A percentile compares a stretch with the other conserved stretches of the same genome.
Conservation (phyloP, 2,329 filamentous ascomycete species). For the Aotearoamyces nothofagi region DNA sequence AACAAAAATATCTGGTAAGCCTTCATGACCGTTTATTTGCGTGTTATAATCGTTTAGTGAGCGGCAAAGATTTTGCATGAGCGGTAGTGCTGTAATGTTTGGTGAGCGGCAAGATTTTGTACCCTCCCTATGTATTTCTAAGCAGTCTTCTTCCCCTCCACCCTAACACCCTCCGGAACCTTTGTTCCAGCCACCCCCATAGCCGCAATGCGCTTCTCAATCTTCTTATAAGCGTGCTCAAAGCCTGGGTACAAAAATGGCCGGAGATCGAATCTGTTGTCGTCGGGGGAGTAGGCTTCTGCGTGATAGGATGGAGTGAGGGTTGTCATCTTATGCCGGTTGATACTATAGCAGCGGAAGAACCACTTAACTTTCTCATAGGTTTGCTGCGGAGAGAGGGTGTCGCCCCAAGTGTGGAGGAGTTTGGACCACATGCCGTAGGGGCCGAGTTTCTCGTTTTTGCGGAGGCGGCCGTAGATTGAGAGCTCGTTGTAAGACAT, state of each 20-base stretch:
- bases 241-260: slow-evolving; percentile 36
- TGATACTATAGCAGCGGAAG: slow-evolving; percentile 34
- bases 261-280: slow-evolving; percentile 41
- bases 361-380: slow-evolving; percentile 30
- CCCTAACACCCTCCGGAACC: slow-evolving; percentile 1
- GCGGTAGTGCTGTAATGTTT: too few species aligned
- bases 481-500: slow-evolving; percentile 34
- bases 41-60: too few species aligned
- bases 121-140: background rate
- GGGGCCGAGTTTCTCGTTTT: slow-evolving; percentile 30
- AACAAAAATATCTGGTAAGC: too few species aligned
- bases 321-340: slow-evolving; percentile 37
- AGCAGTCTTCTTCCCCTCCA: slow-evolving; percentile 3
- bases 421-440: slow-evolving; percentile 31
- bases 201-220: slow-evolving; percentile 27
- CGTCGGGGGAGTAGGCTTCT: slow-evolving; percentile 35
- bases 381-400: slow-evolving; percentile 25
- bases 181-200: slow-evolving; percentile 22
- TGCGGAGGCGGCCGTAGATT: slow-evolving; percentile 23
- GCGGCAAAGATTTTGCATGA: too few species aligned
- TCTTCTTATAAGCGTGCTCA: slow-evolving; percentile 25
- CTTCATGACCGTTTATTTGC: too few species aligned
- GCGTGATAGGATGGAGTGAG: slow-evolving; percentile 12
- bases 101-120: too few species aligned
- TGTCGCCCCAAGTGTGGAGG: slow-evolving; percentile 28